Evolutionary conservation across 805 yeast genomes (phyloP).

Genomic region (Suhomyces sp.): DNA sequence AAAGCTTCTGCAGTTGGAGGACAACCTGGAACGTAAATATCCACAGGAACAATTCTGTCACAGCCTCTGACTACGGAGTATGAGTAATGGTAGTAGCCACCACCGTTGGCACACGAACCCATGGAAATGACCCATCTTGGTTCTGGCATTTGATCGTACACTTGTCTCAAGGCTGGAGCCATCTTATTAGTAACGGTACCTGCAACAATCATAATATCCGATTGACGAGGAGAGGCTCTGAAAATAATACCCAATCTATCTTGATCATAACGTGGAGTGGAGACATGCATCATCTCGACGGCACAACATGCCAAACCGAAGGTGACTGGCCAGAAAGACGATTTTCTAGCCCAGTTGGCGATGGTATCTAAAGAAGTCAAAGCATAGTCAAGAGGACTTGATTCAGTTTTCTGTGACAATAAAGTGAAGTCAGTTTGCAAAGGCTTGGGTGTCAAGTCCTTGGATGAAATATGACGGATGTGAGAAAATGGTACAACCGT

Average conservation of each 20-base stretch:
- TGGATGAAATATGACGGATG: conserved; percentile 32
- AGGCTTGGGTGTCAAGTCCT: conserved; percentile 48
- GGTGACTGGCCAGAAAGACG: conserved; percentile 91
- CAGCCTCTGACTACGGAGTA: conserved; percentile 89
- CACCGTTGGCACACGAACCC: conserved; percentile 95
- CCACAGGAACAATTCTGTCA: conserved; percentile 85
- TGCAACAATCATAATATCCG: conserved; percentile 90
- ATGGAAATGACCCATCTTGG: conserved; percentile 93
- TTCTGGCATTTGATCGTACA: conserved; percentile 91
- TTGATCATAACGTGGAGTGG: conserved; percentile 89
- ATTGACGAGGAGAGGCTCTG: conserved; percentile 91
- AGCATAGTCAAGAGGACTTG: conserved; percentile 71
- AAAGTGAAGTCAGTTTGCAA: conserved; percentile 71
- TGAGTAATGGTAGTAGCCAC: conserved; percentile 89
- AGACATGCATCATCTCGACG: conserved; percentile 92
- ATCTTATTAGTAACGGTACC: conserved; percentile 89
- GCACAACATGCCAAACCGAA: conserved; percentile 93
- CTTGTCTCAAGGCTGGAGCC: conserved; percentile 93
- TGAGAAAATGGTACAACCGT: conserved; percentile 14
- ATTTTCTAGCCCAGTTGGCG: conserved; percentile 89
- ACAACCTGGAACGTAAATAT: conserved; percentile 89
- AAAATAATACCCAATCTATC: conserved; percentile 89
- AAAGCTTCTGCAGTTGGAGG: conserved; percentile 91
- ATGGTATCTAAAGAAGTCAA: conserved; percentile 78
- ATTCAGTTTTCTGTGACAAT: conserved; percentile 57